Base-by-base conservation (phyloP, 2,329 filamentous ascomycete genomes). In the Diaporthe ilicicola region DNA sequence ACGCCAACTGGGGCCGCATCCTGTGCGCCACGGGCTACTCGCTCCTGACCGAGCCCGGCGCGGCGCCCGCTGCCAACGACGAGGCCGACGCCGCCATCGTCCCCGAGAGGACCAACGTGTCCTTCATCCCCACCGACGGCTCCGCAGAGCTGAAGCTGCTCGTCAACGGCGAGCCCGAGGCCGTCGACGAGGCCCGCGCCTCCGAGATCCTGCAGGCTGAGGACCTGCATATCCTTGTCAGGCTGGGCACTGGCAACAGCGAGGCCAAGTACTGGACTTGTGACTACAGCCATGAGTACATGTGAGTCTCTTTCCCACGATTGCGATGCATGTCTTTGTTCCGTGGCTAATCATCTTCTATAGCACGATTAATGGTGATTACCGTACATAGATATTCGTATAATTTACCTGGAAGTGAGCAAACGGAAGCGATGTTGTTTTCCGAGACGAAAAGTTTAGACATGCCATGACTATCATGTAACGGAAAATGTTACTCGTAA, bases 1-100 rank as follows among this genome's bases (percentile, higher is more conserved):
- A 99, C 80, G 96, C 96, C 22, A 99, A 99, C 85, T 99, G 96
- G 96, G 96, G 96, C 42, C 94, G 96, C 68, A 97, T 99, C 73
- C 88, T 98, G 34, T 98, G 96, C 81, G 95, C 96, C 0, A 94
- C 95, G 5, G 96, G 96, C 3, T 98, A 98, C 79, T 86, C 90
- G 17, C 83, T 90, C 56, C 86, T 91, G 73, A 88, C 87, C 2
- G 88, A 89, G 74, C 89, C 88, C 0, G 88, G 87, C 1, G 81
- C 85, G 76, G 88, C 86, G 70, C 89, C 91, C 1, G 89, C 92
- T 1, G 84, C 84, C 48, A 88, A 86, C 70, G 89, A 91, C 1
- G 89, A 92, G 1, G 84, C 86, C 1, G 89, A 90, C 55, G 46
- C 86, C 1, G 89, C 89, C 55, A 34, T 96, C 66, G 82, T 88